phyloP scores from a whole-genome alignment of 2,329 filamentous ascomycete genomes.

The Monascus ruber region DNA sequence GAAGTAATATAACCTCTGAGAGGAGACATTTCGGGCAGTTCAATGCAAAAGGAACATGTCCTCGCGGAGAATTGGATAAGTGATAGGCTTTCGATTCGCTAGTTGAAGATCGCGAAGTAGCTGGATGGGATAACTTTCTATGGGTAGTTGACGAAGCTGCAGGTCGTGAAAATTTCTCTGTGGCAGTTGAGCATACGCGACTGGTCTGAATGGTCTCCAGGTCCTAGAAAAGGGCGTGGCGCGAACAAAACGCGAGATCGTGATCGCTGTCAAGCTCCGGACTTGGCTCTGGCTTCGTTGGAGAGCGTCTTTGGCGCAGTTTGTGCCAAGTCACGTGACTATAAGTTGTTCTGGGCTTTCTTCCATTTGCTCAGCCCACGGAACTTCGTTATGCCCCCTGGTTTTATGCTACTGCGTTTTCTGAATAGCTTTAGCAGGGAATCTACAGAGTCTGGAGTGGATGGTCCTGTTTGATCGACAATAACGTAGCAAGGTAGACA shows the following conservation, averaged over 20 bases:
- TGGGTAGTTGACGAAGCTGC: constrained; percentile 7
- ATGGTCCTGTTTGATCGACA: no score
- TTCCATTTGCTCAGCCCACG: no score
- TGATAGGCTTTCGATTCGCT: no score
- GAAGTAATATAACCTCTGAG: constrained; percentile 84
- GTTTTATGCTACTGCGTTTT: no score
- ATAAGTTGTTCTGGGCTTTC: no score
- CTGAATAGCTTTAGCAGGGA: no score
- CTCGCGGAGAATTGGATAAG: constrained; percentile 8
- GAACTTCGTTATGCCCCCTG: no score
- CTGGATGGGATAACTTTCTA: constrained; percentile 1
- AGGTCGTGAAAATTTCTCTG: constrained; percentile 3
- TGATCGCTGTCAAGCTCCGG: constrained; percentile 16
- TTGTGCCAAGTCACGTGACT: no score
- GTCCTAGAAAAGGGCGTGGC: background rate
- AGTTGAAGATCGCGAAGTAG: constrained; percentile 1
- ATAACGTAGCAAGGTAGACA: no score
- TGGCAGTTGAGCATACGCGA: constrained; percentile 2
- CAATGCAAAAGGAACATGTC: constrained; percentile 25
- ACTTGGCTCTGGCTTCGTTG: constrained; percentile 7
- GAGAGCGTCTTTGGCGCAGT: no score
- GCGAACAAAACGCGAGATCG: background rate
- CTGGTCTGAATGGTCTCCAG: background rate
- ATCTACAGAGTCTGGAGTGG: no score
- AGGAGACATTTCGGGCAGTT: constrained; percentile 35